A percentile compares a stretch with the other conserved stretches of the same genome.
phyloP scores from a whole-genome alignment of 306 rosid species.

The Corylus heterophylla region DNA sequence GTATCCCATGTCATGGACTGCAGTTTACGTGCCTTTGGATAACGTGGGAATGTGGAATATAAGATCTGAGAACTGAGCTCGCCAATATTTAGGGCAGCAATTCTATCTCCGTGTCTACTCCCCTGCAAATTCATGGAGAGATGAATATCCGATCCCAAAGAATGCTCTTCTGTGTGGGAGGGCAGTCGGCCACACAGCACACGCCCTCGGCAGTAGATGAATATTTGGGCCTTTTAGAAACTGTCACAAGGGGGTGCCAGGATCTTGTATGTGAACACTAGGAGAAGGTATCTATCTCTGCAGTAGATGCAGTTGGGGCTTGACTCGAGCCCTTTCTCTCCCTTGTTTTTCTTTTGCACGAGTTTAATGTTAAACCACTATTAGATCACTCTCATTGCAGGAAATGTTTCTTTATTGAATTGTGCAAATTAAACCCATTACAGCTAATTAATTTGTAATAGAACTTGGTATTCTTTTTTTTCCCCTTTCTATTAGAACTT shows the following conservation, averaged over 20 bases:
- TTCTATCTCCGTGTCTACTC: conserved; percentile 78
- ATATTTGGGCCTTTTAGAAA: background rate
- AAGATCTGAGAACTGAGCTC: conserved; percentile 78
- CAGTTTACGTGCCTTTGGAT: conserved; percentile 80
- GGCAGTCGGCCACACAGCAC: conserved; percentile 51
- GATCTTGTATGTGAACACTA: background rate
- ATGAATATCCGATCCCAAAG: conserved; percentile 76
- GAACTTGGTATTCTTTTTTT: background rate
- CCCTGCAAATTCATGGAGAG: conserved; percentile 74
- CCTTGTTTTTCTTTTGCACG: background rate
- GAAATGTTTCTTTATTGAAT: background rate
- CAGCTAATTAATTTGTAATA: background rate
- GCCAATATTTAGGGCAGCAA: conserved; percentile 85
- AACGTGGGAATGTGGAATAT: conserved; percentile 94
- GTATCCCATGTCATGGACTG: conserved; percentile 88
- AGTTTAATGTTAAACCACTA: background rate
- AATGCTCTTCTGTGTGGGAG: conserved; percentile 70
- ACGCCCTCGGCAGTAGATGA: conserved; percentile 20
- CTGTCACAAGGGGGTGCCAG: conserved; percentile 26
- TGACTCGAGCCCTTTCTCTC: conserved; percentile 35
- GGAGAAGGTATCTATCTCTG: background rate
- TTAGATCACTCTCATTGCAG: background rate
- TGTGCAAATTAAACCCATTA: background rate
- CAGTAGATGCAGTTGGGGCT: conserved; percentile 25
- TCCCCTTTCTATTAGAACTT: too few species aligned